Evolutionary conservation across 768 basidiomycete species (phyloP).

Genomic region (Lactarius quietus): DNA sequence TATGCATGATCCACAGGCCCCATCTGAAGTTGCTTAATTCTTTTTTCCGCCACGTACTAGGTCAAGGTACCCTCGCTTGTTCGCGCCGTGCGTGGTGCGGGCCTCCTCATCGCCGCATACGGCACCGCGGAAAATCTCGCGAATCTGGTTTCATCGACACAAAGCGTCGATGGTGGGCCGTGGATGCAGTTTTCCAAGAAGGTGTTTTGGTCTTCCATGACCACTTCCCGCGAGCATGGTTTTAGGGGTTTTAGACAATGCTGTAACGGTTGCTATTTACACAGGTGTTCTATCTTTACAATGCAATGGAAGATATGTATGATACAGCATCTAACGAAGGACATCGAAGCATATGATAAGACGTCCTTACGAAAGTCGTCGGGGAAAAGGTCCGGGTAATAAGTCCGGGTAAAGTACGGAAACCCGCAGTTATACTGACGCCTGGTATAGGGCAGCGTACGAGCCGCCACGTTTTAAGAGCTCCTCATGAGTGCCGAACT

Average conservation of each 20-base stretch:
- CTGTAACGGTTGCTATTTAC: constrained; percentile 22
- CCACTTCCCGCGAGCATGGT: constrained; percentile 60
- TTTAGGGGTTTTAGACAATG: constrained; percentile 33
- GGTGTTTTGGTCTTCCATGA: constrained; percentile 68
- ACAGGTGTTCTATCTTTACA: constrained; percentile 17
- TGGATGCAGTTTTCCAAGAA: constrained; percentile 67
- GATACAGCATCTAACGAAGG: constrained; percentile 15
- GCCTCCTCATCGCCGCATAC: constrained; percentile 82
- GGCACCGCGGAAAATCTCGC: constrained; percentile 50
- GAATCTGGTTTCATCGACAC: constrained; percentile 33
- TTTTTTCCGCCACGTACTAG: constrained; percentile 39
- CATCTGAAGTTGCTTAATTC: not conserved
- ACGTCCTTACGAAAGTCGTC: constrained; percentile 16
- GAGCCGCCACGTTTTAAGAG: constrained; percentile 28
- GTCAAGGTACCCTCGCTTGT: constrained; percentile 86
- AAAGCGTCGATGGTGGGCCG: constrained; percentile 45
- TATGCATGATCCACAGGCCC: constrained; percentile 37
- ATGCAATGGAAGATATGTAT: constrained; percentile 25
- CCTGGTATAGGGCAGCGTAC: constrained; percentile 28
- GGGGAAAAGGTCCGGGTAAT: not conserved
- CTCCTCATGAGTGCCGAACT: constrained; percentile 32
- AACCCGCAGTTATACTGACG: constrained; percentile 23
- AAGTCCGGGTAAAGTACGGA: not conserved
- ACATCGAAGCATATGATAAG: constrained; percentile 9
- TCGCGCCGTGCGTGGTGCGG: constrained; percentile 83